Evolutionary conservation across 805 yeast genomes (phyloP).

Genomic region (Sungouiella thailandica): DNA sequence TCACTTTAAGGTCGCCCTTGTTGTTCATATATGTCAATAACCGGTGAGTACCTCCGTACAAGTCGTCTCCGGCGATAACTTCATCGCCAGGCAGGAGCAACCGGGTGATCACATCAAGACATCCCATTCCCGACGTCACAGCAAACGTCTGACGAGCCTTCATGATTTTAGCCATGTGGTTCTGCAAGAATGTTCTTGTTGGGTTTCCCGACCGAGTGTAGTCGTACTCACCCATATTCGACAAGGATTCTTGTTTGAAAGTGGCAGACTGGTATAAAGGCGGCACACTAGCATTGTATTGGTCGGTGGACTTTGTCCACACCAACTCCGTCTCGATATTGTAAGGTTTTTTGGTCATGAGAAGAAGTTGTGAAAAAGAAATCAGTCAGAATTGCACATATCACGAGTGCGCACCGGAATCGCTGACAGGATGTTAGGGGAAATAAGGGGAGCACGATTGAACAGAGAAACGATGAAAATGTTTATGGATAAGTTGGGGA

Average conservation of each 20-base stretch:
- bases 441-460: too few relatives aligned
- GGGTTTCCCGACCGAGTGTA: slow-evolving; percentile 95
- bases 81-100: slow-evolving; percentile 78
- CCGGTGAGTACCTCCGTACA: slow-evolving; percentile 92
- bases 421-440: too few relatives aligned
- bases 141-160: slow-evolving; percentile 73
- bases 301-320: slow-evolving; percentile 55
- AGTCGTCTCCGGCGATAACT: slow-evolving; percentile 90
- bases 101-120: slow-evolving; percentile 78
- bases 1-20: slow-evolving; percentile 59
- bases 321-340: slow-evolving; percentile 69
- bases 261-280: slow-evolving; percentile 95
- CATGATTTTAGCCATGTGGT: slow-evolving; percentile 74
- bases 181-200: slow-evolving; percentile 75
- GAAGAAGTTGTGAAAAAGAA: slow-evolving; percentile 1
- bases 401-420: too few relatives aligned
- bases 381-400: slow-evolving; percentile 2
- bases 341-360: slow-evolving; percentile 31
- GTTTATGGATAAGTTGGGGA: too few relatives aligned
- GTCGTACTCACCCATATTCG: slow-evolving; percentile 66
- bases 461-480: too few relatives aligned
- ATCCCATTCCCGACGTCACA: slow-evolving; percentile 90
- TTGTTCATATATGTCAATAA: slow-evolving; percentile 66
- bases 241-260: slow-evolving; percentile 71
- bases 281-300: slow-evolving; percentile 73